These are phyloP conservation scores for Aspergillus pseudotamarii DNA, from an alignment of 2,329 filamentous ascomycete genomes.

Conservation along the genomic window DNA sequence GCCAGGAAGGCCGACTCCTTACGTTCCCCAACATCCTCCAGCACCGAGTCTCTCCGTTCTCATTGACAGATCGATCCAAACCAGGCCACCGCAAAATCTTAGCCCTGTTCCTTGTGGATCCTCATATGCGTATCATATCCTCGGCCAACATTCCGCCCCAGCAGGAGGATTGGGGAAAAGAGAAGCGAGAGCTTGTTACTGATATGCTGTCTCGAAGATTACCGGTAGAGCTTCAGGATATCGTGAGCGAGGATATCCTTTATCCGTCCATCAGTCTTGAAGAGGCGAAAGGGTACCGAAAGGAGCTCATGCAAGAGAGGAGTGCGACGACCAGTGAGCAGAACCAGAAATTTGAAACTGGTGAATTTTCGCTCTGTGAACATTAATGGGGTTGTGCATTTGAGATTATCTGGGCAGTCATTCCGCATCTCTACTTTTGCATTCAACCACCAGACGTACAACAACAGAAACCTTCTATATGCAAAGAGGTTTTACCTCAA, in stretches of 20 bases:
- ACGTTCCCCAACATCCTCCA: slow-evolving; percentile 42
- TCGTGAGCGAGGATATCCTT: slow-evolving; percentile 28
- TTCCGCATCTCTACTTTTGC: background rate
- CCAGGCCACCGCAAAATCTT: slow-evolving; percentile 61
- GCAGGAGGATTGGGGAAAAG: slow-evolving; percentile 49
- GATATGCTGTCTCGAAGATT: slow-evolving; percentile 17
- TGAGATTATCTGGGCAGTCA: slow-evolving; percentile 2
- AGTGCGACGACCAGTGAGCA: slow-evolving; percentile 6
- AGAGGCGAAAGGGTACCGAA: slow-evolving; percentile 41
- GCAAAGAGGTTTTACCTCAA: too few relatives aligned
- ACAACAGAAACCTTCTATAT: too few relatives aligned
- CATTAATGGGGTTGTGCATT: slow-evolving; percentile 24
- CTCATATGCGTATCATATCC: slow-evolving; percentile 53
- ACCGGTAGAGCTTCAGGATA: slow-evolving; percentile 29
- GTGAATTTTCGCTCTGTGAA: slow-evolving; percentile 20
- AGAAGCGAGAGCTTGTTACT: slow-evolving; percentile 16
- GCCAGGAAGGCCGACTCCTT: slow-evolving; percentile 9
- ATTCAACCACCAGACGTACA: too few relatives aligned
- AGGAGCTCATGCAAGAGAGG: slow-evolving; percentile 46
- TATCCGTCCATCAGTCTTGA: slow-evolving; percentile 34
- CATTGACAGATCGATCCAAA: slow-evolving; percentile 51
- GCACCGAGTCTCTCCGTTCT: slow-evolving; percentile 55
- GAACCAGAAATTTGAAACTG: slow-evolving; percentile 17
- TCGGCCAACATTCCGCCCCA: slow-evolving; percentile 57
- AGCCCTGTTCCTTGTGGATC: slow-evolving; percentile 63